Evolutionary conservation across 495 filamentous ascomycete species (phyloP).

Genomic region (Aspergillus bertholletiae): DNA sequence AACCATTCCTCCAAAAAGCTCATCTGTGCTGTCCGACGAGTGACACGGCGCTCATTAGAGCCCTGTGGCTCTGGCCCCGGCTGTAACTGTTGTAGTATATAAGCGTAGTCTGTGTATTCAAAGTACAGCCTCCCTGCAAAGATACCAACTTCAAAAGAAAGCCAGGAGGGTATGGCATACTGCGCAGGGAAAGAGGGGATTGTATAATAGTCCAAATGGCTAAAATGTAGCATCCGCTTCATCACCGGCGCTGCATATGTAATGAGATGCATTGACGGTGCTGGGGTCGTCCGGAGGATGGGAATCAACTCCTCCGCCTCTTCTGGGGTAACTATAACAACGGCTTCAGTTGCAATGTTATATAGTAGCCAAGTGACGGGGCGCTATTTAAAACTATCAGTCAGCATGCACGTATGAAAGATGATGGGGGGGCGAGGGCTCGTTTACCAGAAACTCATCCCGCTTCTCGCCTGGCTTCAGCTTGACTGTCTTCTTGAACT

Average conservation of each 20-base stretch:
- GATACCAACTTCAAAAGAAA: constrained; percentile 52
- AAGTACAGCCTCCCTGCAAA: constrained; percentile 56
- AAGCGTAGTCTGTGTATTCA: constrained; percentile 35
- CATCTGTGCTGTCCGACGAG: too few relatives aligned
- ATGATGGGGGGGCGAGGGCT: constrained; percentile 5
- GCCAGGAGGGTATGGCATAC: constrained; percentile 37
- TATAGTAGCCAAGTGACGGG: constrained; percentile 50
- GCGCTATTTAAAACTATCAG: constrained; percentile 23
- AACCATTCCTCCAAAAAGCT: constrained; percentile 51
- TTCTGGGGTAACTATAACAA: constrained; percentile 49
- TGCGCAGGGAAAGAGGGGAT: not conserved
- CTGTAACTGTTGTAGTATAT: constrained; percentile 19
- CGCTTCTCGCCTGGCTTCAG: constrained; percentile 10
- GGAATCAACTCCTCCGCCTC: constrained; percentile 51
- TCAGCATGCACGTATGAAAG: not conserved
- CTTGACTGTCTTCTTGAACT: constrained; percentile 38
- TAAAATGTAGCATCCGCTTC: constrained; percentile 5
- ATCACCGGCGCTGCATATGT: constrained; percentile 4
- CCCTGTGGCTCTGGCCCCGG: not conserved
- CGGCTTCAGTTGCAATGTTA: constrained; percentile 23
- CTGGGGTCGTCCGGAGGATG: constrained; percentile 21
- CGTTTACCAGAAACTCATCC: constrained; percentile 38
- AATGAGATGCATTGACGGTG: not conserved
- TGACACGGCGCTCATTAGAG: too few relatives aligned
- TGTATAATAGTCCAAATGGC: not conserved